Evolutionary conservation across 192 early-diverging fungal genomes (phyloP).

Genomic region (Backusella mclennaniae): DNA sequence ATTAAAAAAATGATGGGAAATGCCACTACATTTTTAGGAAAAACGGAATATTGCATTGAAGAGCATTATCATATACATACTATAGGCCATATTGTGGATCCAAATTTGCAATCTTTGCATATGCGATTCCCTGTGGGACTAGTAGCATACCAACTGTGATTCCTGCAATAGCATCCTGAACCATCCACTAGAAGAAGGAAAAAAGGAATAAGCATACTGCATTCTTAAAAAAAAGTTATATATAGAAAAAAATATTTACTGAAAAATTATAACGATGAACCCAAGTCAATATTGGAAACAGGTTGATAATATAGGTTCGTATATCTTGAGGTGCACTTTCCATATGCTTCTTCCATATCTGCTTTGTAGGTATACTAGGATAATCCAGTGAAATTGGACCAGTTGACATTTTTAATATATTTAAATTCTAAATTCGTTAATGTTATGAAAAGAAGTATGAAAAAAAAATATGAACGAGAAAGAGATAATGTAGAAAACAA

Average conservation of each 20-base stretch:
- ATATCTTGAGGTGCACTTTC: background rate
- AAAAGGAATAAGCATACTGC: background rate
- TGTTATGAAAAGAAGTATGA: background rate
- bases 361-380: conserved; percentile 1
- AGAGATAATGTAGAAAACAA: background rate
- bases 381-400: background rate
- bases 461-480: no score
- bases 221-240: background rate
- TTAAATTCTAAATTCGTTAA: background rate
- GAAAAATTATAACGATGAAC: conserved; percentile 30
- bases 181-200: conserved; percentile 46
- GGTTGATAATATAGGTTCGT: conserved; percentile 10
- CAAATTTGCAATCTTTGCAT: conserved; percentile 72
- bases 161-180: conserved; percentile 67
- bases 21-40: background rate
- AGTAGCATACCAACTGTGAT: conserved; percentile 74
- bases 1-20: background rate
- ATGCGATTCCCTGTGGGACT: conserved; percentile 73
- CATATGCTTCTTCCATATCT: conserved; percentile 4
- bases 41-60: background rate
- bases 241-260: background rate
- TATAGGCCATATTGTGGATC: conserved; percentile 77
- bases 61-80: conserved; percentile 16
- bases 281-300: conserved; percentile 37
- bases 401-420: background rate